A percentile compares a stretch with the other conserved stretches of the same genome.
Conservation (phyloP, 2,329 filamentous ascomycete genomes). For the Cladosporium cucumerinum region DNA sequence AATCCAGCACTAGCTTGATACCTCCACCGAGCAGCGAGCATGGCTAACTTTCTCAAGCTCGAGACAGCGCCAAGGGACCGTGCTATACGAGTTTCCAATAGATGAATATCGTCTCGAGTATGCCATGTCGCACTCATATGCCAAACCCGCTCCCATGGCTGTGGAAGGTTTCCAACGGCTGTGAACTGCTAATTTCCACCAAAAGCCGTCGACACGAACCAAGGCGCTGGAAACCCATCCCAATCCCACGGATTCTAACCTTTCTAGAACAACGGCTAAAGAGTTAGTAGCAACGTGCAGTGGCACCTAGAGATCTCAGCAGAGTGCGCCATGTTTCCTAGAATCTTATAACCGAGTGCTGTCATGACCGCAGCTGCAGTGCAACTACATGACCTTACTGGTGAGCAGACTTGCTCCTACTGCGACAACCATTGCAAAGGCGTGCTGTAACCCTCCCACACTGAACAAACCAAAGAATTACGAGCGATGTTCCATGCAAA, state of each 20-base stretch:
- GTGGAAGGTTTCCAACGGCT: not conserved
- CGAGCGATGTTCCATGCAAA: not conserved
- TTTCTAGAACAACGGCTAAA: slow-evolving; percentile 1
- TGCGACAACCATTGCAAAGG: not conserved
- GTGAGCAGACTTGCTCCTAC: not conserved
- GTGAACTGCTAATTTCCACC: not conserved
- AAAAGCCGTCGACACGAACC: not conserved
- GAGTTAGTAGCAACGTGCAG: not conserved
- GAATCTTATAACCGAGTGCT: not conserved
- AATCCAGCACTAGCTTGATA: not conserved
- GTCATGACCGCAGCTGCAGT: not conserved
- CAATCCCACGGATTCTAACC: not conserved
- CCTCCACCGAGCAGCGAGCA: too few species aligned
- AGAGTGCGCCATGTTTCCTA: not conserved
- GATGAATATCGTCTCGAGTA: not conserved
- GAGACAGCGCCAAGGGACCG: not conserved
- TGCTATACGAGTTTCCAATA: not conserved
- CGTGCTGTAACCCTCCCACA: not conserved
- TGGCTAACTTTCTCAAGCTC: not conserved
- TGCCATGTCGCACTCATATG: not conserved
- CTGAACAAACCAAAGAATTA: not conserved
- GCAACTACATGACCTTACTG: not conserved
- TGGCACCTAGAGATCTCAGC: not conserved
- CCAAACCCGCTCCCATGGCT: not conserved
- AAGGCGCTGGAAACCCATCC: not conserved